Evolutionary conservation across 306 rosid genomes (phyloP).

Genomic region (Carpinus fangiana): DNA sequence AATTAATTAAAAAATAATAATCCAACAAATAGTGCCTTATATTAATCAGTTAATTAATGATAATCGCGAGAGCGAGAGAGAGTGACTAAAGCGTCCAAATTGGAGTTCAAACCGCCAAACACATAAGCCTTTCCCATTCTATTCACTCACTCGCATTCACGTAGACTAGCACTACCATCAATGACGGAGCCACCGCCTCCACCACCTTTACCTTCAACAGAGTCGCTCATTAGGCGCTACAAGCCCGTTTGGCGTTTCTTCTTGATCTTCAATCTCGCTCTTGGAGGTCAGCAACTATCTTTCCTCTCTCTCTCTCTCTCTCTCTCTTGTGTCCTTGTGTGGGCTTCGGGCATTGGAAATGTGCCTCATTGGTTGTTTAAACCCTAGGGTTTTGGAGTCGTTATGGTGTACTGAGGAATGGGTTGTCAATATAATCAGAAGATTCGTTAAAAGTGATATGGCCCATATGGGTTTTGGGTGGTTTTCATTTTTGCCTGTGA

Average conservation of each 20-base stretch:
- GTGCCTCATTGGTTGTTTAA: neutral
- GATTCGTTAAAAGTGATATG: neutral
- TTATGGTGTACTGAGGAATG: neutral
- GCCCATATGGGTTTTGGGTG: neutral
- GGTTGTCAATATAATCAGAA: neutral
- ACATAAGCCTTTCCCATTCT: neutral
- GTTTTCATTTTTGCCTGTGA: conserved; percentile 20
- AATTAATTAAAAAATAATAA: too few relatives aligned
- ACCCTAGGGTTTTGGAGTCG: neutral
- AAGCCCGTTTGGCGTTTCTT: conserved; percentile 77
- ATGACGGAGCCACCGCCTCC: conserved; percentile 9
- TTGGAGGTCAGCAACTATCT: conserved; percentile 56
- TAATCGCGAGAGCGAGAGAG: too few relatives aligned
- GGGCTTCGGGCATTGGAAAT: neutral
- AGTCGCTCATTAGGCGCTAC: conserved; percentile 45
- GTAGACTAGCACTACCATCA: neutral
- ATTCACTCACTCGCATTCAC: neutral
- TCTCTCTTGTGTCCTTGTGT: neutral
- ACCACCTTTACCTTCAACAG: conserved; percentile 42
- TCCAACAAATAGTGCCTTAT: too few relatives aligned
- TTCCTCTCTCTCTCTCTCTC: neutral
- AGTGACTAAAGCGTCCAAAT: neutral
- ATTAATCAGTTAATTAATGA: too few relatives aligned
- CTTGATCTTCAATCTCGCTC: conserved; percentile 70
- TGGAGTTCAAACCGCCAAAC: neutral